Conservation (phyloP, 2,329 filamentous ascomycete genomes). For the Talaromyces sp. region DNA sequence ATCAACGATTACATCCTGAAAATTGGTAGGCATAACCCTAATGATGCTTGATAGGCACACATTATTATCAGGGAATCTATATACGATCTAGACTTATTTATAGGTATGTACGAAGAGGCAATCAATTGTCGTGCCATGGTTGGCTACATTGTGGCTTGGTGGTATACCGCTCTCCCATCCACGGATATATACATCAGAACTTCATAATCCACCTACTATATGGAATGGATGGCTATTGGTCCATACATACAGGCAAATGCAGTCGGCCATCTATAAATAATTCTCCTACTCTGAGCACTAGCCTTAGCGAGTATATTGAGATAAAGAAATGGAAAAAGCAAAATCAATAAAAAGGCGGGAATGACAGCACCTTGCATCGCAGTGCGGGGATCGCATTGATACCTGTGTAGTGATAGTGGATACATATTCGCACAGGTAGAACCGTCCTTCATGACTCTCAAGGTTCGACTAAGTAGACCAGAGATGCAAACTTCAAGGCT, state of each 20-base stretch:
- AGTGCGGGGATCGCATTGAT: conserved; percentile 4
- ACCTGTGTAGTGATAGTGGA: not conserved
- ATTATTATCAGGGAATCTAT: not conserved
- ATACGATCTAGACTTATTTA: not conserved
- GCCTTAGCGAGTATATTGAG: not conserved
- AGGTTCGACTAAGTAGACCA: not conserved
- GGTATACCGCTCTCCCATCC: not conserved
- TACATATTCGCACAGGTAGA: not conserved
- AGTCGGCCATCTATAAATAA: not conserved
- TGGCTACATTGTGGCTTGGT: not conserved
- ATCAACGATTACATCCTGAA: not conserved
- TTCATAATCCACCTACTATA: not conserved
- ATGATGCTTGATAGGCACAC: not conserved
- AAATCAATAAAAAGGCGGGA: conserved; percentile 7
- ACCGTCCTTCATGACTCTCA: not conserved
- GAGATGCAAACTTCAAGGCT: not conserved
- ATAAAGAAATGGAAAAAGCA: conserved; percentile 10
- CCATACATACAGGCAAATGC: not conserved
- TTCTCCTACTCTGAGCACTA: not conserved
- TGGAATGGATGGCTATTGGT: not conserved
- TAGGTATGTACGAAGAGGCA: not conserved
- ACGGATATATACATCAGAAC: not conserved
- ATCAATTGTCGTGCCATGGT: not conserved
- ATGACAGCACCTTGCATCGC: conserved; percentile 13
- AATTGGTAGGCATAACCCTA: not conserved